Percentiles rank a stretch among this genome's conserved stretches.
phyloP scores from a whole-genome alignment of 2,329 filamentous ascomycete species.

The Exophiala xenobiotica region DNA sequence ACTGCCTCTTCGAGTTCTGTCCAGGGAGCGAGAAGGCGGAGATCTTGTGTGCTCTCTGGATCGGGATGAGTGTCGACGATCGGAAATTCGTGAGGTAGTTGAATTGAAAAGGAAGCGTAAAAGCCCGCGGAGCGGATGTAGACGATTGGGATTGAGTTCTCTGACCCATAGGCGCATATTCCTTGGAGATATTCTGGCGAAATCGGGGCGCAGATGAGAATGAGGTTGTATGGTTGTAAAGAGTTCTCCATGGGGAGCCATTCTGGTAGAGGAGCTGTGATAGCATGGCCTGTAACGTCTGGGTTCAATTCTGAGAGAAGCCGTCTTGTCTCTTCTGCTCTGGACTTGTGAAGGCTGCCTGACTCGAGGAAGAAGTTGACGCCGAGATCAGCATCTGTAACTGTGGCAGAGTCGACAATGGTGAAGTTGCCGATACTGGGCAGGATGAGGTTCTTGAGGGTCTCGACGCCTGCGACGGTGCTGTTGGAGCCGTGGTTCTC shows the following conservation, averaged over 20 bases:
- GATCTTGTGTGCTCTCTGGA: slow-evolving; percentile 76
- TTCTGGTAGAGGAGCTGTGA: slow-evolving; percentile 45
- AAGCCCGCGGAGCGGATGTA: slow-evolving; percentile 88
- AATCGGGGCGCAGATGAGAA: slow-evolving; percentile 62
- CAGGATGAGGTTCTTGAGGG: slow-evolving; percentile 94
- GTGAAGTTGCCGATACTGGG: slow-evolving; percentile 90
- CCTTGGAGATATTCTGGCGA: slow-evolving; percentile 51
- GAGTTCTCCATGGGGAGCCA: slow-evolving; percentile 41
- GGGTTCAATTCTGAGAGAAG: slow-evolving; percentile 86
- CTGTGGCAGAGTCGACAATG: slow-evolving; percentile 76
- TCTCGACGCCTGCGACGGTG: slow-evolving; percentile 76
- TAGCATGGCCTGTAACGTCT: slow-evolving; percentile 77
- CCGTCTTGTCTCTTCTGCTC: slow-evolving; percentile 74
- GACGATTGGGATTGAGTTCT: slow-evolving; percentile 69
- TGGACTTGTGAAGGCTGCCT: slow-evolving; percentile 68
- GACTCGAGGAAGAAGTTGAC: slow-evolving; percentile 97
- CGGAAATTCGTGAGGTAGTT: slow-evolving; percentile 75
- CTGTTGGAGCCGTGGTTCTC: slow-evolving; percentile 27
- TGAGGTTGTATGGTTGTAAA: slow-evolving; percentile 55
- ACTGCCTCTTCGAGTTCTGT: slow-evolving; percentile 71
- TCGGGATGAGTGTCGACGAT: slow-evolving; percentile 96
- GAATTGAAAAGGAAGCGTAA: slow-evolving; percentile 82
- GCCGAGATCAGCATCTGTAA: slow-evolving; percentile 81
- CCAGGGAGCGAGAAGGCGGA: slow-evolving; percentile 84
- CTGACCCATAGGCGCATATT: slow-evolving; percentile 51